Percentiles rank a stretch among this genome's conserved stretches.
Conservation (phyloP, 2,329 filamentous ascomycete genomes). For the Hypoxylon sp. region DNA sequence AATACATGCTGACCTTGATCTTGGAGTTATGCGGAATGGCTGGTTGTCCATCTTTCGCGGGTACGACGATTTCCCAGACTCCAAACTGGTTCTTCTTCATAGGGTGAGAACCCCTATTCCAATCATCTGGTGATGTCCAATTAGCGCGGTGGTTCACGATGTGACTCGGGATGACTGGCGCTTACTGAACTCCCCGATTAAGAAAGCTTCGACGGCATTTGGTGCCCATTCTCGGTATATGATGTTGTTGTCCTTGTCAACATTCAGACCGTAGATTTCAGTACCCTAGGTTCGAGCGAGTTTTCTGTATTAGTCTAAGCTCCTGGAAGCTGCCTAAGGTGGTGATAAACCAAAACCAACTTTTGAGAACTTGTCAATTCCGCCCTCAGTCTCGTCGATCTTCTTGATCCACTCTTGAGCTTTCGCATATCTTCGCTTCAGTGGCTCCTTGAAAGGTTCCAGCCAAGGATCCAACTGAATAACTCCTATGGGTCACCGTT, state of each 20-base stretch:
- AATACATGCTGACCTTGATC: conserved; percentile 87
- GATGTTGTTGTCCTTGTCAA: conserved; percentile 86
- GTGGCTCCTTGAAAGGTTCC: conserved; percentile 82
- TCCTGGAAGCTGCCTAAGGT: background rate
- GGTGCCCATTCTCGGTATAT: conserved; percentile 97
- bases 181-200: conserved; percentile 95
- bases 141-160: conserved; percentile 49
- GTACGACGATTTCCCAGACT: conserved; percentile 86
- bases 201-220: conserved; percentile 84
- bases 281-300: conserved; percentile 72
- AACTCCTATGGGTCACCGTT: conserved; percentile 73
- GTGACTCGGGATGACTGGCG: conserved; percentile 17
- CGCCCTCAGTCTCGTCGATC: conserved; percentile 87
- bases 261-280: conserved; percentile 88
- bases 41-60: conserved; percentile 79
- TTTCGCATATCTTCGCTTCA: conserved; percentile 83
- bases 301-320: conserved; percentile 36
- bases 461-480: conserved; percentile 91
- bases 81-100: conserved; percentile 92
- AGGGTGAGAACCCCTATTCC: conserved; percentile 85
- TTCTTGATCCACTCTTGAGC: conserved; percentile 89
- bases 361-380: conserved; percentile 90
- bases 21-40: conserved; percentile 95
- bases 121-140: conserved; percentile 73
- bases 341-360: conserved; percentile 61